Evolutionary conservation across 768 basidiomycete genomes (phyloP).

Genomic region (Russula griseocarnosa): DNA sequence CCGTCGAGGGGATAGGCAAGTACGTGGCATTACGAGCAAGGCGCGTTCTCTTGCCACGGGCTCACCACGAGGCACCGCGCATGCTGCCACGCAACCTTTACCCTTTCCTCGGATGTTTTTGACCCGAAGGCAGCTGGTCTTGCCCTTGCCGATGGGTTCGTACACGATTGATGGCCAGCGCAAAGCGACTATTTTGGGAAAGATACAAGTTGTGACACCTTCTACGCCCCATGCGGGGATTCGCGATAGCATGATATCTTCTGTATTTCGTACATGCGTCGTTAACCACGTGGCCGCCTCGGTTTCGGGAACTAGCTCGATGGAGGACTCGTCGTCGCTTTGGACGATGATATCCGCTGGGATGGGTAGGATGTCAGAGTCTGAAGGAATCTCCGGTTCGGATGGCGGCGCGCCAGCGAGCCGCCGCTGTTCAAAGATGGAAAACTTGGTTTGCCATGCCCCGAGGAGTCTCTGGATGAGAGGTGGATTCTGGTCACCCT

Average conservation of each 20-base stretch:
- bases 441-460: background rate
- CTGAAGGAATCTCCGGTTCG: background rate
- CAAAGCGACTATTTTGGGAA: background rate
- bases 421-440: background rate
- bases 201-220: conserved; percentile 8
- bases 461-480: conserved; percentile 1
- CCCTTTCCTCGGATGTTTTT: conserved; percentile 29
- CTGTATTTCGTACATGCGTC: background rate
- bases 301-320: background rate
- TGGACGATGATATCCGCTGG: background rate
- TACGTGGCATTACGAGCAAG: conserved; percentile 31
- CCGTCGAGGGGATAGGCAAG: background rate
- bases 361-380: background rate
- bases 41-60: conserved; percentile 40
- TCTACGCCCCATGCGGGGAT: conserved; percentile 2
- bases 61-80: conserved; percentile 34
- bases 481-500: background rate
- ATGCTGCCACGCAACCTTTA: conserved; percentile 35
- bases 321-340: background rate
- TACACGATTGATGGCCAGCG: background rate
- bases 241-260: background rate
- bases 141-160: background rate
- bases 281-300: conserved; percentile 3
- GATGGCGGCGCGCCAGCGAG: conserved; percentile 2
- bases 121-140: conserved; percentile 9